Base-by-base conservation (phyloP, 2,329 filamentous ascomycete species). In the Stachybotrys echinatus region DNA sequence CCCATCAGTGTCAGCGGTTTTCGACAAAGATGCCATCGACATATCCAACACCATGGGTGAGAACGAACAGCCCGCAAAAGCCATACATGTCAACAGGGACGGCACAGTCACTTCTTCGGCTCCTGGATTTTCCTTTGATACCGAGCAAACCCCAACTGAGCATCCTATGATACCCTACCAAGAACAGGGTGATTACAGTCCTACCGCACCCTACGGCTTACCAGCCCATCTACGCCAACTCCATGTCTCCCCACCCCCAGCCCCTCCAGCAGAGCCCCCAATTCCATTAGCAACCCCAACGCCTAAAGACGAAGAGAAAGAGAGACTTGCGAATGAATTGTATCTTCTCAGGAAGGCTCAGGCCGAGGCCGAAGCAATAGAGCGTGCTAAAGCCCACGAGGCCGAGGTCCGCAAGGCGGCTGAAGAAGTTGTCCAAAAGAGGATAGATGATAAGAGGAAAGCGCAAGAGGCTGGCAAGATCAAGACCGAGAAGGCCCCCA, bases 261-360 rank as follows among this genome's bases (percentile, higher is more conserved):
- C 72, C 5, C 71, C 75, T 0, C 62, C 69, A 5, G 74, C 74
- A 4, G 73, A 76, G 50, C 59, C 64, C 14, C 66, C 69, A 1
- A 68, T 59, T 14, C 61, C 55, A n/a, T 57, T 68, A 6, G 62
- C 69, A 5, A 73, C 75, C 5, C 71, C 73, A 2, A 67, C 70
- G 1, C 68, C 69, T 5, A 61, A 61, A 23, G 79, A 86, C 48
- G 74, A 78, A 2, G 79, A 86, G 49, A 82, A 82, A 58, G 71
- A 85, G 54, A 72, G 73, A n/a, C 75, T 85, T 50, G 77, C 85
- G 53, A 75, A 80, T 54, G 77, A 86, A 56, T 66, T 88, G n/a
- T 73, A 74, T 12, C 67, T 69, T 10, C 71, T 80, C 42, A 73
- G 80, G 53, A 68, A 65, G 4, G 72, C 72, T 23, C 67, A 75